Evolutionary conservation across 2,329 filamentous ascomycete genomes (phyloP), one percentile per base, ranked within the genome.

Genomic region (Cryoendolithus antarcticus): DNA sequence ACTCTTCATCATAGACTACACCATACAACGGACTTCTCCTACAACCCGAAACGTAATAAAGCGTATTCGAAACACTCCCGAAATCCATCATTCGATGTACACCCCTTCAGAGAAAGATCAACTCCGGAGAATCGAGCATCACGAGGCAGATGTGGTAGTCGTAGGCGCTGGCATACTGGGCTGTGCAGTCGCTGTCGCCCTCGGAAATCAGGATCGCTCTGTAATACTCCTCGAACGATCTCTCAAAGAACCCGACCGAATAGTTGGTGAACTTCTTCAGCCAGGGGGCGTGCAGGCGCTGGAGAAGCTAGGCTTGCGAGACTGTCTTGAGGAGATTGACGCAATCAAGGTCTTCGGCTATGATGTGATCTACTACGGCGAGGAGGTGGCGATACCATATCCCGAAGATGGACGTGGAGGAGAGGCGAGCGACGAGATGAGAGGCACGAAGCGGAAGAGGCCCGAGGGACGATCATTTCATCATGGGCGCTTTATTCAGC

Each of bases 201-300:
- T 96, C 34, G 88, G 83, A 43, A 80, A 82, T 52, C 91, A 96
- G 65, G 88, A 86, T 39, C 78, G 91, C 46, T 93, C 83, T 59
- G 88, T 98, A 15, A 72, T 96, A 19, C 68, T 98, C 37, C 75
- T 98, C 37, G 91, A 98, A 66, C 75, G 76, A 54, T 93, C 78
- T 64, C 69, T 96, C 63, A 86, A 86, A 62, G 82, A 96, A 66
- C 91, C 91, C 12, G 82, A 96, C 65, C 79, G 91, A 47, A 98
- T 98, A 50, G 86, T 98, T 35, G 91, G 91, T 52, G 91, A 98
- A 66, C 66, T 98, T 48, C 67, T 98, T 52, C 91, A 98, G 63
- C 91, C 91, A 0, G 91, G 91, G 36, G 91, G 91, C 36, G 79
- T 94, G 28, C 69, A 75, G 38, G 83, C 91, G 6, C 69, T 98